These are phyloP conservation scores for Clathrus columnatus DNA, from an alignment of 768 basidiomycete species.

Conservation along the genomic window DNA sequence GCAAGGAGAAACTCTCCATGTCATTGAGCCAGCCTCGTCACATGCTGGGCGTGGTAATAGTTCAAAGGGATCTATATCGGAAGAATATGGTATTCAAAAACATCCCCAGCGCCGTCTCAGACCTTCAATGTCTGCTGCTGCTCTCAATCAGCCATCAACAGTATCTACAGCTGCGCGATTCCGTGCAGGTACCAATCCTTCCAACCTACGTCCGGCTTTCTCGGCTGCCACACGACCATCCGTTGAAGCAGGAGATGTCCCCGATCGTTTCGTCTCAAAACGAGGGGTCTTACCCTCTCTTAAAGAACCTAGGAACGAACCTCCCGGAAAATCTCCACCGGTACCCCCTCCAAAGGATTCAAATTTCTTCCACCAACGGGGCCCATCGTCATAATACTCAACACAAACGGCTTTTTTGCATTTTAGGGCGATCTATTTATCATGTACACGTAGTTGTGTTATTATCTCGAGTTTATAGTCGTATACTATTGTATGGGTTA, in stretches of 20 bases:
- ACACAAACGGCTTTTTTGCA: too few relatives aligned
- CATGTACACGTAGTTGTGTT: background rate
- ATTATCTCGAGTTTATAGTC: background rate
- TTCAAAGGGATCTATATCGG: conserved; percentile 1
- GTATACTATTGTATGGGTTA: background rate
- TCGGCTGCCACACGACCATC: background rate
- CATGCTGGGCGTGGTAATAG: background rate
- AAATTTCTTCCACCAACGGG: background rate
- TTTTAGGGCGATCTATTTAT: background rate
- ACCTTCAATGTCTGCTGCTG: conserved; percentile 12
- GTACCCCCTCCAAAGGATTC: background rate
- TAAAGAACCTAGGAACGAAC: background rate
- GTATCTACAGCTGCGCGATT: conserved; percentile 6
- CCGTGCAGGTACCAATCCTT: conserved; percentile 10
- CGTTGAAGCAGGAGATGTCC: background rate
- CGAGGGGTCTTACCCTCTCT: background rate
- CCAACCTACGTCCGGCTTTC: background rate
- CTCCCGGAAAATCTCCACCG: background rate
- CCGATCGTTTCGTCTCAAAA: background rate
- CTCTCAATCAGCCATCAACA: conserved; percentile 9
- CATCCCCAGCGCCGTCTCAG: conserved; percentile 9
- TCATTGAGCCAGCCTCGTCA: conserved; percentile 2
- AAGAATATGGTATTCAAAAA: conserved; percentile 5
- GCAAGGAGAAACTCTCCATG: conserved; percentile 9
- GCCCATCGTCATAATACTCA: background rate